Percentiles rank a stretch among this genome's conserved stretches.
phyloP scores from a whole-genome alignment of 441 rosid genomes.

The Euphorbia celastroides region DNA sequence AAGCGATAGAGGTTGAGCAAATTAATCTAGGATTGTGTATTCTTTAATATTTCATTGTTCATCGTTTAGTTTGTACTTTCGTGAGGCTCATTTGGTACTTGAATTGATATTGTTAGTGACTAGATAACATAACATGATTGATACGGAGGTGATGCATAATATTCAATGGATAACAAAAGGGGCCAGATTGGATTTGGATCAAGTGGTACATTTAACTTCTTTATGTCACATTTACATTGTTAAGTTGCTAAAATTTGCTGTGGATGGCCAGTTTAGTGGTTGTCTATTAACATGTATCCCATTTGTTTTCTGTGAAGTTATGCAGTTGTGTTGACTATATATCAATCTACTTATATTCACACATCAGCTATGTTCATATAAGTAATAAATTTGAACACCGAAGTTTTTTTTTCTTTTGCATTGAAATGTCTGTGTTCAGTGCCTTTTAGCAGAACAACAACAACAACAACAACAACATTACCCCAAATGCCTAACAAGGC shows the following conservation, averaged over 20 bases:
- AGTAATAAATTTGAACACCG: not conserved
- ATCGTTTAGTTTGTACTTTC: not conserved
- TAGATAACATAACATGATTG: not conserved
- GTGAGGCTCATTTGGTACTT: not conserved
- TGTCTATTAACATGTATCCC: not conserved
- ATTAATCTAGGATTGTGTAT: not conserved
- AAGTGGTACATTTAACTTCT: not conserved
- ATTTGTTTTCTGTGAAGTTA: not conserved
- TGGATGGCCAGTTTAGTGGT: not conserved
- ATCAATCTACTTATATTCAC: not conserved
- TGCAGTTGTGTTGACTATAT: not conserved
- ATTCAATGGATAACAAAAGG: not conserved
- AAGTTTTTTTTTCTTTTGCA: not conserved
- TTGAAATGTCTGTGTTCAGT: not conserved
- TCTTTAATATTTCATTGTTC: not conserved
- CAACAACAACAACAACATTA: no score
- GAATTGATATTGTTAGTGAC: not conserved
- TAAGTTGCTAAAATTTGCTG: not conserved
- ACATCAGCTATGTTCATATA: not conserved
- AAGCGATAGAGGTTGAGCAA: not conserved
- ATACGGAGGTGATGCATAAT: not conserved
- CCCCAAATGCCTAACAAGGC: no score
- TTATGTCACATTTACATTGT: not conserved
- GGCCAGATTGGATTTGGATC: not conserved
- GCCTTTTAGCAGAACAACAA: no score